Conservation (phyloP, 148 eudicot genomes). For the Rhododendron vialii region DNA sequence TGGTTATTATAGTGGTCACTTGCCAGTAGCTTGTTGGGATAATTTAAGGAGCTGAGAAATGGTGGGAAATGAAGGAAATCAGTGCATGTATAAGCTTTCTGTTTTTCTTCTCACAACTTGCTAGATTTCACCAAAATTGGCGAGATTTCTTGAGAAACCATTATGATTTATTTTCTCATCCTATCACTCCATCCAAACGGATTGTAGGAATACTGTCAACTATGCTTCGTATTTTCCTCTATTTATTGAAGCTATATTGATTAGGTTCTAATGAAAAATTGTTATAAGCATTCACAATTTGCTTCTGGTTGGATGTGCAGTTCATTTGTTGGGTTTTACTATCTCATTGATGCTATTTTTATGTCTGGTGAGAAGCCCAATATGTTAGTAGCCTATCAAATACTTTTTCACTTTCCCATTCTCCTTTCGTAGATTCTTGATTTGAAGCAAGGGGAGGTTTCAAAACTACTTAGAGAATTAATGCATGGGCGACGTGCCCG, state of each 20-base stretch:
- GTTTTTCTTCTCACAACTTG: too few species aligned
- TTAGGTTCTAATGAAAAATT: neutral
- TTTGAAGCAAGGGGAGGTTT: slow-evolving; percentile 64
- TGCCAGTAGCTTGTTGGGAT: too few species aligned
- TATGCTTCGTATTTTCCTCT: neutral
- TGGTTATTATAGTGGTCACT: too few species aligned
- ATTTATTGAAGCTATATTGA: neutral
- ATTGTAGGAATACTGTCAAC: neutral
- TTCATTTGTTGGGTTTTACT: too few species aligned
- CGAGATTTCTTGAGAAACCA: neutral
- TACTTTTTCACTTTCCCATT: neutral
- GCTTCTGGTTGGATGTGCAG: neutral
- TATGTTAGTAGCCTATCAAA: neutral
- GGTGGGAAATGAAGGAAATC: too few species aligned
- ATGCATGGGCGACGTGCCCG: slow-evolving; percentile 44
- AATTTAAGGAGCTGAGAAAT: too few species aligned
- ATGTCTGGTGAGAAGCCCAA: neutral
- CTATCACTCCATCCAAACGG: neutral
- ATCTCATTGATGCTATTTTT: neutral
- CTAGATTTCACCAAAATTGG: too few species aligned
- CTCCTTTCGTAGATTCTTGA: slow-evolving; percentile 42
- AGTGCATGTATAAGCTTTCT: too few species aligned
- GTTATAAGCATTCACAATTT: neutral
- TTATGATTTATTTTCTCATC: neutral
- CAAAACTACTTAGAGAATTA: slow-evolving; percentile 54